Evolutionary conservation across 2,329 filamentous ascomycete species (phyloP), one percentile per base, ranked within the genome.

Genomic region (Colletotrichum kahawae): DNA sequence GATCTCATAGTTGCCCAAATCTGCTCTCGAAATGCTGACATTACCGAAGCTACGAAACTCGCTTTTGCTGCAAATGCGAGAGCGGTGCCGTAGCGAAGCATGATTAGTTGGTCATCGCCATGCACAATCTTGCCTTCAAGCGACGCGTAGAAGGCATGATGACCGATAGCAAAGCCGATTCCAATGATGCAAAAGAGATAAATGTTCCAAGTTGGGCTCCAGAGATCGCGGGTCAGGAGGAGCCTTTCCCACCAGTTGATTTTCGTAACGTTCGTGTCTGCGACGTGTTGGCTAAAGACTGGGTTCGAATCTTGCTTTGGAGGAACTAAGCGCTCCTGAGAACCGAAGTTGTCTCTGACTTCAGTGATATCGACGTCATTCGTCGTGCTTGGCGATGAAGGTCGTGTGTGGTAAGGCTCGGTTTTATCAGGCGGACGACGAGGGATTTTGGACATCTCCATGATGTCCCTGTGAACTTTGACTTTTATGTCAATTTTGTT

Each of bases 21-120:
- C n/a, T n/a, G n/a, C n/a, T n/a, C n/a, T n/a, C n/a, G n/a, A n/a
- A n/a, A n/a, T n/a, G n/a, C n/a, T n/a, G n/a, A n/a, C n/a, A n/a
- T n/a, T n/a, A n/a, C n/a, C n/a, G n/a, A n/a, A n/a, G n/a, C n/a
- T n/a, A n/a, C n/a, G n/a, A n/a, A n/a, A n/a, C n/a, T n/a, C n/a
- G n/a, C 82, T 77, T 84, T 85, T 5, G 81, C 77, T 16, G 81
- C 80, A 63, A 84, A 84, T 3, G 83, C 80, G 24, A 85, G 75
- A 1, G 81, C 79, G 0, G 83, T 81, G 3, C 83, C 83, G 66
- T 82, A 81, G 10, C 83, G 80, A 54, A 83, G 78, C 81, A 82
- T 84, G 10, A 77, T 67, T 14, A 84, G 56, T 64, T 84, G 83
- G 36, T 82, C 77, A 71, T 77, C 75, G 9, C 82, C 82, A 6